Evolutionary conservation across 2,329 filamentous ascomycete genomes (phyloP).

Genomic region (Fusarium coffeatum): DNA sequence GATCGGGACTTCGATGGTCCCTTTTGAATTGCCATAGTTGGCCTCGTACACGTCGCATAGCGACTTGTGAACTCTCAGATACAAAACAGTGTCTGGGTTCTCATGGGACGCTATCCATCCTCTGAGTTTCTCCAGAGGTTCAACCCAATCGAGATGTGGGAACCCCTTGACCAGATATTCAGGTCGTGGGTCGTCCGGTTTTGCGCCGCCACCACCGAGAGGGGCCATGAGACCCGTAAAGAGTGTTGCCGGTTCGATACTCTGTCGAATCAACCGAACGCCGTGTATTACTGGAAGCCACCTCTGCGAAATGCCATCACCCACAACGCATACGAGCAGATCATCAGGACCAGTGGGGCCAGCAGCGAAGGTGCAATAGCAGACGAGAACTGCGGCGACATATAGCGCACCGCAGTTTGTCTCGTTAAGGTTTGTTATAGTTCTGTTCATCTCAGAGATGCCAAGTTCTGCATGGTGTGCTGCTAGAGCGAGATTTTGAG

Average conservation of each 20-base stretch:
- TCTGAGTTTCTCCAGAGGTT: constrained; percentile 37
- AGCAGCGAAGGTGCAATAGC: constrained; percentile 49
- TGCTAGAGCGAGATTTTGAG: constrained; percentile 37
- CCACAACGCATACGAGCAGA: constrained; percentile 45
- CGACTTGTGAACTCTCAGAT: constrained; percentile 37
- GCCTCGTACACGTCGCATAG: constrained; percentile 46
- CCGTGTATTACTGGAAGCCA: constrained; percentile 46
- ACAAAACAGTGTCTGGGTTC: constrained; percentile 43
- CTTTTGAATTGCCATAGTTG: constrained; percentile 40
- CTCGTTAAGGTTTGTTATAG: constrained; percentile 40
- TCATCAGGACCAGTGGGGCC: constrained; percentile 46
- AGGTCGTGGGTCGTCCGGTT: constrained; percentile 35
- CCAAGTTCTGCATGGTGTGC: constrained; percentile 44
- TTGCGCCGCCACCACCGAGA: constrained; percentile 26
- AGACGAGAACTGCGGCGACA: constrained; percentile 45
- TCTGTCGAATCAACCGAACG: constrained; percentile 42
- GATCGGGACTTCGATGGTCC: constrained; percentile 28
- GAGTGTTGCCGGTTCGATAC: constrained; percentile 45
- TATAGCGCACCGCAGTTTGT: constrained; percentile 49
- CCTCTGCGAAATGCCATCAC: constrained; percentile 38
- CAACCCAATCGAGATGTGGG: constrained; percentile 40
- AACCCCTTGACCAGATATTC: constrained; percentile 40
- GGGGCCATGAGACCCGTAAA: constrained; percentile 47
- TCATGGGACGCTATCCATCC: constrained; percentile 42
- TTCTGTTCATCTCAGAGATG: constrained; percentile 44